Percentiles rank a stretch among this genome's conserved stretches.
Conservation (phyloP, 176 grass and related monocot species). For the Bothriochloa decipiens region DNA sequence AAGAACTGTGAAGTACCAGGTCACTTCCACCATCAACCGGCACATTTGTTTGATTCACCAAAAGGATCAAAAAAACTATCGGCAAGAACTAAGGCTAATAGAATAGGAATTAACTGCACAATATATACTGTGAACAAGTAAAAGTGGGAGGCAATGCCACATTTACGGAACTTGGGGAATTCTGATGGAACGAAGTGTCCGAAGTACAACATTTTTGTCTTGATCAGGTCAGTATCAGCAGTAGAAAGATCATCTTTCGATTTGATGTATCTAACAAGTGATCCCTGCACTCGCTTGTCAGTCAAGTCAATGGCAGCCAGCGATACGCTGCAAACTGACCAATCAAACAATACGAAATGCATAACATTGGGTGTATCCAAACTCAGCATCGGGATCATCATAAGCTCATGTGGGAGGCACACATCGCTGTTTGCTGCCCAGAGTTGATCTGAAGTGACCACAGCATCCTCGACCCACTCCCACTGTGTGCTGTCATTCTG, state of each 20-base stretch:
- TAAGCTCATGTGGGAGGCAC: not conserved
- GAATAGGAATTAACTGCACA: too few relatives aligned
- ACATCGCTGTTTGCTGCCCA: not conserved
- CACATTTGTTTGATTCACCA: too few relatives aligned
- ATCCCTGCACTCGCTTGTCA: not conserved
- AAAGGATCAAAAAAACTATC: too few relatives aligned
- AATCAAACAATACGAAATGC: not conserved
- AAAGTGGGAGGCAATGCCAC: too few relatives aligned
- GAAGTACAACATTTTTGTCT: not conserved
- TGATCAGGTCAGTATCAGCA: not conserved
- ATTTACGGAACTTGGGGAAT: not conserved
- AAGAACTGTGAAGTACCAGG: too few relatives aligned
- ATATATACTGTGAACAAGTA: rapidly evolving
- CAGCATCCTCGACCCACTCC: too few relatives aligned
- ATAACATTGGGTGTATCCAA: too few relatives aligned
- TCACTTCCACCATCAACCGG: too few relatives aligned
- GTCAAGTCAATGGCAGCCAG: not conserved
- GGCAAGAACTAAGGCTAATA: too few relatives aligned
- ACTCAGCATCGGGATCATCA: not conserved
- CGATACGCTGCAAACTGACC: not conserved
- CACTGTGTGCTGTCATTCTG: not conserved
- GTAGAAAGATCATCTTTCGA: not conserved
- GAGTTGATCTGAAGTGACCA: not conserved
- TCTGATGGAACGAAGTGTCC: not conserved
- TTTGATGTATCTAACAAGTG: not conserved